These are phyloP conservation scores for Daldinia grandis DNA, from an alignment of 495 filamentous ascomycete species.

Conservation along the genomic window DNA sequence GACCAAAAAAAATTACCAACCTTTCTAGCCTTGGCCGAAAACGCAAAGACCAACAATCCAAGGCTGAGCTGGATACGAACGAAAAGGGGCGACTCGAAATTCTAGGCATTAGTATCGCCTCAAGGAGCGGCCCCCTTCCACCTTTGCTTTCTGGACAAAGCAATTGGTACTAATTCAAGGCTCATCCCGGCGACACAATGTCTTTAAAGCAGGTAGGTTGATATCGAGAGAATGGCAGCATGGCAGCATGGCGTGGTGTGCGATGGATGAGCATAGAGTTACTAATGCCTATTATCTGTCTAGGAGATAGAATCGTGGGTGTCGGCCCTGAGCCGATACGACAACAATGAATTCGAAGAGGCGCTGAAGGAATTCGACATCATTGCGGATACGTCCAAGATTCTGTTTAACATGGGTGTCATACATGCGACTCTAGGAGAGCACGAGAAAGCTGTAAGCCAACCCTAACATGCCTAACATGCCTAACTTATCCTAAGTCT, in stretches of 20 bases:
- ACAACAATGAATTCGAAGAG: constrained; percentile 94
- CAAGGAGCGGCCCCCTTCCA: constrained; percentile 30
- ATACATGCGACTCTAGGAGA: constrained; percentile 98
- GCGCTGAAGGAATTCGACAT: constrained; percentile 80
- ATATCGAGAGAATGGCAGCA: too few species aligned
- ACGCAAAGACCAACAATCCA: constrained; percentile 11
- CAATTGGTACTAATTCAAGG: constrained; percentile 39
- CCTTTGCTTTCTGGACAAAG: constrained; percentile 47
- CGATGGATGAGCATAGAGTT: neutral
- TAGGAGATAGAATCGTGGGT: constrained; percentile 99
- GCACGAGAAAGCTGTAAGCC: constrained; percentile 90
- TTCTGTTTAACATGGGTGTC: constrained; percentile 97
- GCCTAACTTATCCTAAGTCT: neutral
- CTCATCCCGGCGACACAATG: constrained; percentile 53
- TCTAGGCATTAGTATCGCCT: constrained; percentile 28
- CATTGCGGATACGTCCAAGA: constrained; percentile 97
- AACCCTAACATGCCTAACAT: neutral
- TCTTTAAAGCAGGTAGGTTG: constrained; percentile 77
- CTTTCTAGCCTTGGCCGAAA: neutral
- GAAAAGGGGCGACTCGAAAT: constrained; percentile 13
- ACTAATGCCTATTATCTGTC: constrained; percentile 31
- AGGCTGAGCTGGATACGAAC: constrained; percentile 5
- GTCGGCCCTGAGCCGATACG: constrained; percentile 86
- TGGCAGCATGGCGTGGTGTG: too few species aligned
- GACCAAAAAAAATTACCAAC: constrained; percentile 10